Evolutionary conservation across 2,329 filamentous ascomycete genomes (phyloP), one percentile per base, ranked within the genome.

Genomic region (Penicillium paneum): DNA sequence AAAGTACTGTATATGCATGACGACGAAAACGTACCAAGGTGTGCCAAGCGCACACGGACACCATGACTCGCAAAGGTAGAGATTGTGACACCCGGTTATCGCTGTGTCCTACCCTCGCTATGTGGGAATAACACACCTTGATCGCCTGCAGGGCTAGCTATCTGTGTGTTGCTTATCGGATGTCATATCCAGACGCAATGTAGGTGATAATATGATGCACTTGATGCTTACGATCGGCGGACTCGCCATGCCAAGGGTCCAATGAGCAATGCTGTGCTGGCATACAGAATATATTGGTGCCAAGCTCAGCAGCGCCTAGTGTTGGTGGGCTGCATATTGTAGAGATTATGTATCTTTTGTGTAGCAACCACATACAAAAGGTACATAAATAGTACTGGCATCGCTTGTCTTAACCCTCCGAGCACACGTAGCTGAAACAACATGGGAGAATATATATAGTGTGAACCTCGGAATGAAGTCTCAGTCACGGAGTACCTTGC

Each of bases 31-130:
- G 26, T 41, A 29, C 13, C 17, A 8, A 31, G 17, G 26, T 43
- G 19, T 43, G 51, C 51, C 32, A 54, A 50, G 26, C 13, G 40
- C 24, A 52, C 39, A 28, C n/a, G 49, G 38, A 44, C 26, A 24
- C 39, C 31, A 24, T 44, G 26, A 6, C 39, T 49, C n/a, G 3
- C 5, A 21, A 39, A 35, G 19, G 29, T 12, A 50, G 28, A 52
- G 34, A 47, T 40, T 47, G 49, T 52, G 41, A 3, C 28, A 52
- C 26, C 15, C 19, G 17, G 32, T 36, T 32, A 54, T 49, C 45
- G 31, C 15, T 49, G 38, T 43, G 17, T 32, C 5, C 28, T n/a
- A 35, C 34, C 41, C 31, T 28, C 19, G 15, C 24, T 11, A 13
- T 26, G n/a, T 38, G 36, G n/a, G 40, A 19, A 40, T 38, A 44